Evolutionary conservation across 108 stramenopile genomes (phyloP).

Genomic region (Nitzschia palea): DNA sequence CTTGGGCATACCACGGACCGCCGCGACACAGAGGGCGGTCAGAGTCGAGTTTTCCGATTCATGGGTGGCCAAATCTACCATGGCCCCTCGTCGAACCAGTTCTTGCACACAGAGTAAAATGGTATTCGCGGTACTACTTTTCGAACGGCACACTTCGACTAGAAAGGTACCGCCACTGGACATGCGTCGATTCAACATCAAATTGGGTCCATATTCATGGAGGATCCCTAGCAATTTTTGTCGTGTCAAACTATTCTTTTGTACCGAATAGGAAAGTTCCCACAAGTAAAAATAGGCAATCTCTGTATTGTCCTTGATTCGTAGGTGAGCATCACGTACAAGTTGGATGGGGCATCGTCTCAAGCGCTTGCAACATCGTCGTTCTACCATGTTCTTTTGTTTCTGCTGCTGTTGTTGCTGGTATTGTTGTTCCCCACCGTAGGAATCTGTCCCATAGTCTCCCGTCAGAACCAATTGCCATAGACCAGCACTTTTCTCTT

Average conservation of each 20-base stretch:
- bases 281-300: slow-evolving; percentile 48
- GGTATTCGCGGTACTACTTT: slow-evolving; percentile 50
- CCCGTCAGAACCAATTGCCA: slow-evolving; percentile 48
- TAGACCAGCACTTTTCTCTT: slow-evolving; percentile 23
- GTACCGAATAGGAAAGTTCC: slow-evolving; percentile 35
- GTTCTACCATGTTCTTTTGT: neutral
- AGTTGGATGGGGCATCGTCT: slow-evolving; percentile 33
- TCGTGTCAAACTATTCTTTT: slow-evolving; percentile 46
- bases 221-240: slow-evolving; percentile 48
- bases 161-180: slow-evolving; percentile 78
- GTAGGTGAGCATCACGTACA: slow-evolving; percentile 47
- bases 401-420: neutral
- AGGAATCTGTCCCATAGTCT: slow-evolving; percentile 44
- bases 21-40: slow-evolving; percentile 75
- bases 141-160: slow-evolving; percentile 74
- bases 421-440: no score
- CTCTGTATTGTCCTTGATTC: slow-evolving; percentile 52
- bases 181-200: slow-evolving; percentile 64
- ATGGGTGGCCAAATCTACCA: slow-evolving; percentile 56
- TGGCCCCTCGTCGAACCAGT: slow-evolving; percentile 61
- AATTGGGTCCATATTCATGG: slow-evolving; percentile 62
- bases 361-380: slow-evolving; percentile 47
- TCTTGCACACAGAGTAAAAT: slow-evolving; percentile 74
- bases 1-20: slow-evolving; percentile 76
- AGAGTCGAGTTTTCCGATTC: slow-evolving; percentile 45